Base-by-base conservation (phyloP, 2,329 filamentous ascomycete genomes). In the Chalaropsis ovoidea region DNA sequence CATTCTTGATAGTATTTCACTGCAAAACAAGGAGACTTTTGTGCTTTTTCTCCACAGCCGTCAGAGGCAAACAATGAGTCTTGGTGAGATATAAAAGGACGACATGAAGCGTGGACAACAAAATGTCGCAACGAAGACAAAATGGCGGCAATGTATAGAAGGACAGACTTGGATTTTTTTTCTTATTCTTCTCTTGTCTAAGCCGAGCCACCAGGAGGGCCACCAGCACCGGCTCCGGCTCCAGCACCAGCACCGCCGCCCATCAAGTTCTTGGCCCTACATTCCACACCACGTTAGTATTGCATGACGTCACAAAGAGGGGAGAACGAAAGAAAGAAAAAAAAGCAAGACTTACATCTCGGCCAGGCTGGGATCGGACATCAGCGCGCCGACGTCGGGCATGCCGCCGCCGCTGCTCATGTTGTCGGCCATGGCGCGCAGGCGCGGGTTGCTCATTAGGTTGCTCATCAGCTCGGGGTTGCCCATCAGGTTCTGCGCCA, bases 401-500 rank as follows among this genome's bases (percentile, higher is more conserved):
- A 96, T 91, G 62, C 93, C 93, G 42, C 63, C 86, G 54, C 88
- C 88, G 64, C 80, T 79, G 68, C 83, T 84, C 73, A 95, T 91
- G 71, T 83, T 84, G 72, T 88, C 86, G 58, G 90, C 91, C 90
- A 96, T 93, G 73, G 95, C 85, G 66, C 89, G 83, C 68, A 97
- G 78, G 68, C 86, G 84, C 2, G 94, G 94, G 80, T 99, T 97
- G 80, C 81, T 90, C 92, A 99, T 96, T 67, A 99, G 77, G 75
- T 91, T 94, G 74, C 81, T 83, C 85, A 97, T 88, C 80, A 92
- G 85, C 10, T 95, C 89, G 0, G 94, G 94, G 78, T 99, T 96
- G 77, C 86, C 90, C 94, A 97, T 97, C 65, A 99, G 77, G 76
- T 90, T 96, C 80, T 96, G 90, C 3, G 94, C 94, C 91, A 97